Evolutionary conservation across 2,329 filamentous ascomycete species (phyloP).

Genomic region (Aspergillus cejpii): DNA sequence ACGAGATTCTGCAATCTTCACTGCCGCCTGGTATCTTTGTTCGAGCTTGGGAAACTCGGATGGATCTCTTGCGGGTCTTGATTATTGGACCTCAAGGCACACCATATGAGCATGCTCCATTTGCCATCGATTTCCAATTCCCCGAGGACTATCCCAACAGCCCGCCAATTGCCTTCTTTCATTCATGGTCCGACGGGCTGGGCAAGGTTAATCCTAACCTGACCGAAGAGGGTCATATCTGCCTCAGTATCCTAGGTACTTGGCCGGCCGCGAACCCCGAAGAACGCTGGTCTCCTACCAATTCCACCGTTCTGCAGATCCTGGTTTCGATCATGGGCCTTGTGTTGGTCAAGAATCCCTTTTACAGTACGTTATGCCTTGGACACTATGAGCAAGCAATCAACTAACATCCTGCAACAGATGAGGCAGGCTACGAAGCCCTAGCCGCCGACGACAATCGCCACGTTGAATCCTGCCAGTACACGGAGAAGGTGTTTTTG

Average conservation of each 20-base stretch:
- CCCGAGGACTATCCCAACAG: constrained; percentile 45
- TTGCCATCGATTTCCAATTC: constrained; percentile 55
- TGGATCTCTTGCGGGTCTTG: constrained; percentile 53
- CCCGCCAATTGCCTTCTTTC: constrained; percentile 53
- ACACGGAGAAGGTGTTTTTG: constrained; percentile 51
- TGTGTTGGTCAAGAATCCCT: constrained; percentile 54
- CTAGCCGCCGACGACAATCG: constrained; percentile 44
- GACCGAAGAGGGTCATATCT: constrained; percentile 58
- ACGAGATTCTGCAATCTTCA: constrained; percentile 50
- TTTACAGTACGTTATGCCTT: constrained; percentile 46
- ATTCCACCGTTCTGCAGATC: constrained; percentile 52
- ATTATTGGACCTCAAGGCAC: constrained; percentile 55
- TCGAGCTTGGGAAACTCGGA: constrained; percentile 53
- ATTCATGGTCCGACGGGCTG: constrained; percentile 51
- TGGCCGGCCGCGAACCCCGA: constrained; percentile 50
- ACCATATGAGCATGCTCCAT: constrained; percentile 56
- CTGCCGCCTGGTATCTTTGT: constrained; percentile 53
- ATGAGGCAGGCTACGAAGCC: constrained; percentile 56
- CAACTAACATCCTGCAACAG: constrained; percentile 21
- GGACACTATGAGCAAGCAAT: too few relatives aligned
- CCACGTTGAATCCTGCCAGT: constrained; percentile 43
- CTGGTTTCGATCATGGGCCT: constrained; percentile 53
- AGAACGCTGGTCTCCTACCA: constrained; percentile 49
- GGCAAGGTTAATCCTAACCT: constrained; percentile 56
- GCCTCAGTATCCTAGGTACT: constrained; percentile 53